Evolutionary conservation across 1,139 yeast species (phyloP).

Genomic region (Sugiyamaella novakii): DNA sequence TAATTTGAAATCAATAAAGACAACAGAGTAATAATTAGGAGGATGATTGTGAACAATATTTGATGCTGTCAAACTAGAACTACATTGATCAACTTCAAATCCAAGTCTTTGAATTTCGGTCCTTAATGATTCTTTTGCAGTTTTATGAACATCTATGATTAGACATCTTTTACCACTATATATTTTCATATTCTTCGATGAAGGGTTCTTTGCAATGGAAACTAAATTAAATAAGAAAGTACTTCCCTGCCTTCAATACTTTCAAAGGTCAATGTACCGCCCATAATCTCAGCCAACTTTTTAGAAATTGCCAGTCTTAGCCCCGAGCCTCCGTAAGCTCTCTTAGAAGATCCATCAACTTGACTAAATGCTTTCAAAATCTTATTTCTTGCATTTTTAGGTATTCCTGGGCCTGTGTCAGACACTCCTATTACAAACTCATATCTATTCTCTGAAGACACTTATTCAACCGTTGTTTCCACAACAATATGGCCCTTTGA

Average conservation of each 20-base stretch:
- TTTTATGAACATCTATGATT: conserved; percentile 44
- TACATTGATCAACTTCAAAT: conserved; percentile 40
- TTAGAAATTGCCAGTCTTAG: conserved; percentile 62
- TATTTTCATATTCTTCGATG: conserved; percentile 35
- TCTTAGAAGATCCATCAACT: conserved; percentile 60
- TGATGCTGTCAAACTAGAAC: conserved; percentile 27
- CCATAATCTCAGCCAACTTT: conserved; percentile 60
- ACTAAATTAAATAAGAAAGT: conserved; percentile 51
- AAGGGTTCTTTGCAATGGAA: conserved; percentile 35
- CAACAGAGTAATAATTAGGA: conserved; percentile 30
- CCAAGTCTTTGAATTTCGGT: conserved; percentile 43
- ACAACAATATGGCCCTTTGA: conserved; percentile 51
- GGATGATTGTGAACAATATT: conserved; percentile 24
- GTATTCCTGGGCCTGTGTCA: conserved; percentile 68
- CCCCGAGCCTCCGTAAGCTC: conserved; percentile 64
- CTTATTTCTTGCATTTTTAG: conserved; percentile 50
- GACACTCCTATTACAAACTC: conserved; percentile 50
- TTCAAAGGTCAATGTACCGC: conserved; percentile 56
- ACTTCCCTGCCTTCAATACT: conserved; percentile 57
- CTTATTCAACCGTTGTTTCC: conserved; percentile 44
- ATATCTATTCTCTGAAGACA: conserved; percentile 44
- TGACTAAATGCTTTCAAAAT: conserved; percentile 63
- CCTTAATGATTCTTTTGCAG: conserved; percentile 45
- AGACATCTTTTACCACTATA: conserved; percentile 40
- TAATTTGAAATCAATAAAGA: conserved; percentile 35